Evolutionary conservation across 768 basidiomycete genomes (phyloP).

Genomic region (Cystobasidium tubakii): DNA sequence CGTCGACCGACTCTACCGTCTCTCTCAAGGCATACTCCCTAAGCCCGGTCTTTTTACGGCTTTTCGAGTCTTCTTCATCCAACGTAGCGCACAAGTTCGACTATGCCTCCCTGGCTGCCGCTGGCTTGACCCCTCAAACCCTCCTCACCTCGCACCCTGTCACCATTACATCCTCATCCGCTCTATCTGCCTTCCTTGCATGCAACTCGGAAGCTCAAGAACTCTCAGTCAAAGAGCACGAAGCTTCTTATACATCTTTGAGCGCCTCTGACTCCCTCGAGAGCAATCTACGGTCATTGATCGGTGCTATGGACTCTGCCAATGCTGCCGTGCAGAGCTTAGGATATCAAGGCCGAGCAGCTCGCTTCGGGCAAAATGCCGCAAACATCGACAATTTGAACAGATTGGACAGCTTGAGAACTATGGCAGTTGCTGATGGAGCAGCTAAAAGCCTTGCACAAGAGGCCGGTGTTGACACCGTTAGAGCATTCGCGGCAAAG

Average conservation of each 20-base stretch:
- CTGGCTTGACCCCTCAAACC: conserved; percentile 44
- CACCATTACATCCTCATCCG: conserved; percentile 43
- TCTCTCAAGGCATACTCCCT: conserved; percentile 40
- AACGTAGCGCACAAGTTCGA: conserved; percentile 1
- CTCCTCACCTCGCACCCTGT: conserved; percentile 45
- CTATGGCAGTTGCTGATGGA: conserved; percentile 30
- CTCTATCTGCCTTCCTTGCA: conserved; percentile 46
- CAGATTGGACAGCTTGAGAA: conserved; percentile 22
- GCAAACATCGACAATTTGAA: conserved; percentile 25
- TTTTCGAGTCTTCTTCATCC: conserved; percentile 38
- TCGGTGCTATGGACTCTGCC: conserved; percentile 30
- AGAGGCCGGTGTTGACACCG: conserved; percentile 30
- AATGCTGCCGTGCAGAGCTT: conserved; percentile 24
- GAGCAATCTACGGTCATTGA: conserved; percentile 17
- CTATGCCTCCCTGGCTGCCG: conserved; percentile 39
- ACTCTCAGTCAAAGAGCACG: conserved; percentile 6
- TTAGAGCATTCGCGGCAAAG: conserved; percentile 24
- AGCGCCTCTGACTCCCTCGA: conserved; percentile 36
- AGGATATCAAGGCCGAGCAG: conserved; percentile 35
- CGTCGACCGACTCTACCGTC: conserved; percentile 43
- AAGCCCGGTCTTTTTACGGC: conserved; percentile 43
- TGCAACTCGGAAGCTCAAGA: conserved; percentile 17
- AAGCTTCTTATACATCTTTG: conserved; percentile 8
- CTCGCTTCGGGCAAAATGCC: background rate
- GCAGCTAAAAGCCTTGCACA: conserved; percentile 32